Conservation (phyloP, 306 rosid genomes). For the Sesbania bispinosa region DNA sequence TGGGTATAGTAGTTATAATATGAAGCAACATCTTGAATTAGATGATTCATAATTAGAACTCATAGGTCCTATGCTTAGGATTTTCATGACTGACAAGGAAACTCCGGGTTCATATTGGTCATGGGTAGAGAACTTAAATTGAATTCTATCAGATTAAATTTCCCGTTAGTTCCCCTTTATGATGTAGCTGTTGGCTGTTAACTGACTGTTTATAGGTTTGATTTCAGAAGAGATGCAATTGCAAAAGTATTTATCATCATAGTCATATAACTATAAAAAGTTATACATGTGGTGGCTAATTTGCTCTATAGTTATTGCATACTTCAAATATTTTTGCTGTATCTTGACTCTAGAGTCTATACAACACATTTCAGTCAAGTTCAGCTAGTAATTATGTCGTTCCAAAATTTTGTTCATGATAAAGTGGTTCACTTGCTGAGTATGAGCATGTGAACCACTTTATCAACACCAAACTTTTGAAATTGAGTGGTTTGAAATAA, state of each 20-base stretch:
- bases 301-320: too few species aligned
- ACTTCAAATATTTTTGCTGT: neutral
- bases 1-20: neutral
- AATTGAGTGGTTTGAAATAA: neutral
- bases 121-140: neutral
- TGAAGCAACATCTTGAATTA: neutral
- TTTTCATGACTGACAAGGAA: neutral
- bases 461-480: neutral
- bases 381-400: neutral
- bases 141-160: neutral
- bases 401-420: too few species aligned
- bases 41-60: neutral
- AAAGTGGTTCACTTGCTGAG: too few species aligned
- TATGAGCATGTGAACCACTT: neutral
- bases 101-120: too few species aligned
- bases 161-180: neutral
- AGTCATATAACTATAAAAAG: neutral
- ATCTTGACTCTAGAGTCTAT: neutral
- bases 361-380: neutral
- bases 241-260: too few species aligned
- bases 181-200: neutral
- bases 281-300: neutral
- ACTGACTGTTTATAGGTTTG: neutral
- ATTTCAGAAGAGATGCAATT: too few species aligned
- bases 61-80: neutral